Evolutionary conservation across 2,329 filamentous ascomycete genomes (phyloP), one percentile per base, ranked within the genome.

Genomic region (Lasiodiplodia hormozganensis): DNA sequence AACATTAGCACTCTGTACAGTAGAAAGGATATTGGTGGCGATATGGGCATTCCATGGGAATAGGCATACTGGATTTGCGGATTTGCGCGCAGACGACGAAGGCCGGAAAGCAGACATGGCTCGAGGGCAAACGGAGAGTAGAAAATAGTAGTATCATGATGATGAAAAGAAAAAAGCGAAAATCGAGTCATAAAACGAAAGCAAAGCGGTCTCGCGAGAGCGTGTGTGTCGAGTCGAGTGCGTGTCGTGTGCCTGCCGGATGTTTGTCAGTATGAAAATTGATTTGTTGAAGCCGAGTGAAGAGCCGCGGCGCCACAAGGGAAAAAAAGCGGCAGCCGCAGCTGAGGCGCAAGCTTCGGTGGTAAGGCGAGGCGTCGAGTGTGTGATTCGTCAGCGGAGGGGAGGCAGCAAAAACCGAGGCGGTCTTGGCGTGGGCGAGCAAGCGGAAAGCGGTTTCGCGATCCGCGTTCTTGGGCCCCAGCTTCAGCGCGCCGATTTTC

Each of bases 381-480:
- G 43, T 8, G 23, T 64, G 60, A 64, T 64, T 64, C 60, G 60
- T 52, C 60, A 38, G 58, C 58, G 43, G 25, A 10, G 2, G 16
- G 18, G 40, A 18, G 40, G 14, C 40, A 11, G n/a, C 18, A 11
- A 47, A 47, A 47, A 10, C 31, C 11, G 7, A 25, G 21, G n/a
- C 21, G n/a, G 28, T 52, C 60, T 64, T 64, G 60, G 60, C 60
- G 31, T n/a, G 43, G 16, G 43, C 16, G 11, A 18, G 54, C 54
- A 36, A 36, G 54, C 28, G 18, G 23, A 25, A 18, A n/a, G 34
- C 31, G 28, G 25, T 8, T 31, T 62, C 60, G 60, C 60, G 60
- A 64, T 64, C 60, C 60, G 60, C 60, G 60, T 62, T 62, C 43
- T 64, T 52, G 47, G 60, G 60, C 47, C 60, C 60, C 60, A 64